Percentiles rank a stretch among this genome's conserved stretches.
These are phyloP conservation scores for Biancaea sappan DNA, from an alignment of 306 rosid genomes.

Conservation along the genomic window DNA sequence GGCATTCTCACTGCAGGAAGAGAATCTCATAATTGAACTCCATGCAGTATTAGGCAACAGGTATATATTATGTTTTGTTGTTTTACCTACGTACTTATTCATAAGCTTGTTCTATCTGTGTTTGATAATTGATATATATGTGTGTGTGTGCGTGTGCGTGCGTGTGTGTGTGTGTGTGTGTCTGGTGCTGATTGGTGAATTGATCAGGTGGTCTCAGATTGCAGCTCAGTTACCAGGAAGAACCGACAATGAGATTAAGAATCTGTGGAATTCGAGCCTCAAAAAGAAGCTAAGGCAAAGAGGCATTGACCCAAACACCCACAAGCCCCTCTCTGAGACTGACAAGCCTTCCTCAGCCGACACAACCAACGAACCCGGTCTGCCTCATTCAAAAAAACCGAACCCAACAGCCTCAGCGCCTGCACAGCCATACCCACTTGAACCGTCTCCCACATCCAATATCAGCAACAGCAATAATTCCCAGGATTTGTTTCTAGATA, in stretches of 20 bases:
- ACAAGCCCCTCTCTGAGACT: slow-evolving; percentile 60
- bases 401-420: slow-evolving; percentile 26
- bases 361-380: background rate
- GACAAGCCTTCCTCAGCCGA: slow-evolving; percentile 13
- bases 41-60: slow-evolving; percentile 91
- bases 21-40: slow-evolving; percentile 77
- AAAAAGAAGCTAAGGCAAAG: slow-evolving; percentile 91
- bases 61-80: too few species aligned
- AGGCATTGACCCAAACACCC: slow-evolving; percentile 94
- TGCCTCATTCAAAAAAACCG: slow-evolving; percentile 17
- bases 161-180: too few species aligned
- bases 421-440: slow-evolving; percentile 42
- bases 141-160: too few species aligned
- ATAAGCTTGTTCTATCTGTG: too few species aligned
- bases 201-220: slow-evolving; percentile 89
- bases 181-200: background rate
- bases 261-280: slow-evolving; percentile 86
- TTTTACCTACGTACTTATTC: too few species aligned
- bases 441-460: slow-evolving; percentile 45
- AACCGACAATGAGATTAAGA: slow-evolving; percentile 93
- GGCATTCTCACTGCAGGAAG: slow-evolving; percentile 88
- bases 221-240: slow-evolving; percentile 94
- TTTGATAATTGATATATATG: too few species aligned
- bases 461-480: slow-evolving; percentile 35
- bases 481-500: slow-evolving; percentile 54